Base-by-base conservation (phyloP, 495 filamentous ascomycete species). In the Friedmanniomyces simplex region DNA sequence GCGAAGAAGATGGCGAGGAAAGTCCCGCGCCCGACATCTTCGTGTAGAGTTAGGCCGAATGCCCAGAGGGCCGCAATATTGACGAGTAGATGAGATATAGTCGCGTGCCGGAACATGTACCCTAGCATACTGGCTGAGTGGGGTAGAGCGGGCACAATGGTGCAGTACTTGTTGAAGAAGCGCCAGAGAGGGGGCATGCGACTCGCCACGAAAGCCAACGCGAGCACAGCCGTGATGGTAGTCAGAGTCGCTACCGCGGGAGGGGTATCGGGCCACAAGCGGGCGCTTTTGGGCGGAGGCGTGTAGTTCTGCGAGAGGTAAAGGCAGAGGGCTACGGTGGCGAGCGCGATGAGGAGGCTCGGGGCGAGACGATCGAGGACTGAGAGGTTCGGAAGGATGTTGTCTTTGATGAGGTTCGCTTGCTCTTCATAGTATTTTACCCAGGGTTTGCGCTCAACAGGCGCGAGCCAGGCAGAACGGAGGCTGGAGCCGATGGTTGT, bases 1-100 rank as follows among this genome's bases (percentile, higher is more conserved):
- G n/a, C n/a, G n/a, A n/a, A n/a, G n/a, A 89, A 94, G 6, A 95
- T 73, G 8, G 84, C 82, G 3, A 98, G 73, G 71, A 96, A 95
- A 58, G 83, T 80, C 39, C 85, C 89, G 20, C 91, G 80, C 41
- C 90, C 91, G 52, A 96, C 78, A 53, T 95, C 84, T 63, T 96
- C 90, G 73, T 95, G 88, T 11, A 67, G 70, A 60, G 69, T 71
- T 28, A 76, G 73, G 12, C 84, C 85, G 59, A 84, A 71, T 36
- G 80, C 62, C 69, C 76, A 82, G 46, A 87, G 64, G 25, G 77
- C 66, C 20, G 75, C 58, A 81, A 91, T 87, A 64, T 96, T 97
- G n/a, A 73, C 59, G 3, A 68, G 62, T 1, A 93, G 67, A 72
- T 98, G 93, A 22, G 57, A 55, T 48, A 82, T 53, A 0, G 68